phyloP scores from a whole-genome alignment of 345 rosid species.

The Firmiana major region DNA sequence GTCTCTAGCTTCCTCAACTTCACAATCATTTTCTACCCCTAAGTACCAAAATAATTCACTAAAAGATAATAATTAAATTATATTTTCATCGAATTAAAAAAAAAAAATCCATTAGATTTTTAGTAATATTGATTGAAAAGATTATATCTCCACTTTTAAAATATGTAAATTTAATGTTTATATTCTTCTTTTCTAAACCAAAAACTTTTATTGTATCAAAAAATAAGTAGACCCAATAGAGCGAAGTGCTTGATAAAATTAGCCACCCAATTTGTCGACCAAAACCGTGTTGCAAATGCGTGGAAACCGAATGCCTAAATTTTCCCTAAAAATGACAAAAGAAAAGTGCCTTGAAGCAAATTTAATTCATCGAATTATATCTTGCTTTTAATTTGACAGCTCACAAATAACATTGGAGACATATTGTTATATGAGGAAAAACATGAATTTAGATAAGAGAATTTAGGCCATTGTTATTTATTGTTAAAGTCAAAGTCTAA shows the following conservation, averaged over 20 bases:
- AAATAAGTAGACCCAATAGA: not conserved
- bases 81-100: no score
- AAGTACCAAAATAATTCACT: not conserved
- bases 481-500: not conserved
- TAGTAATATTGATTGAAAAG: no score
- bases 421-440: not conserved
- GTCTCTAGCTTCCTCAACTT: not conserved
- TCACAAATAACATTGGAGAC: not conserved
- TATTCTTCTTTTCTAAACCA: no score
- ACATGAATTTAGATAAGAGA: not conserved
- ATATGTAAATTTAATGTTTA: no score
- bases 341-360: not conserved
- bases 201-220: no score
- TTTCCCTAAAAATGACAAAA: not conserved
- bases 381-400: not conserved
- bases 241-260: not conserved
- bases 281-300: not conserved
- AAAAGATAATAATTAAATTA: not conserved
- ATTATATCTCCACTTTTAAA: no score
- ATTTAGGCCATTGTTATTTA: not conserved
- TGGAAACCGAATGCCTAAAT: not conserved
- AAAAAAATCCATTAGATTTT: no score
- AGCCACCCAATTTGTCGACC: not conserved
- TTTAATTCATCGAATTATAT: not conserved
- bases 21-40: not conserved